Conservation (phyloP, 306 rosid species). For the Sechiopsis laciniata region DNA sequence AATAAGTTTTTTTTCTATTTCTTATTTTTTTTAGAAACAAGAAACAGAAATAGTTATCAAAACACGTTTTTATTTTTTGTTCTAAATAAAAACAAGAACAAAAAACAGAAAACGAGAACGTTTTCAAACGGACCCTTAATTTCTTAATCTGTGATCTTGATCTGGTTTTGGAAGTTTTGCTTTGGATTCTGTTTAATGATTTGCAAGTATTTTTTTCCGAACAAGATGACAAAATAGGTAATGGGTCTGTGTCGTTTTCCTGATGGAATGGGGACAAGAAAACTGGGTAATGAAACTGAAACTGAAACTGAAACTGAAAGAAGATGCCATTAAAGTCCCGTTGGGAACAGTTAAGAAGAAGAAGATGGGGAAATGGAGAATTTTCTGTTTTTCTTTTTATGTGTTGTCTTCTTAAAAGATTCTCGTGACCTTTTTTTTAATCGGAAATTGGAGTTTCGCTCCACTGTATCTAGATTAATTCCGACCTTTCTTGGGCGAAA, state of each 20-base stretch:
- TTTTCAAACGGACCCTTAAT: too few relatives aligned
- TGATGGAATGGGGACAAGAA: not conserved
- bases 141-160: not conserved
- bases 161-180: not conserved
- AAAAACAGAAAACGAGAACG: too few relatives aligned
- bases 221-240: not conserved
- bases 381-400: too few relatives aligned
- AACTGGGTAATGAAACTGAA: not conserved
- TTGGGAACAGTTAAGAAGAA: conserved; percentile 1
- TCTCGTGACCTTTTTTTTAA: not conserved
- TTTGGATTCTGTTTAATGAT: not conserved
- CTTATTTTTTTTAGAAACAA: too few relatives aligned
- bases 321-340: conserved; percentile 12
- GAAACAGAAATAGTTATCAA: too few relatives aligned
- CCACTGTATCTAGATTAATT: too few relatives aligned
- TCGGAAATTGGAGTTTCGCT: too few relatives aligned
- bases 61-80: too few relatives aligned
- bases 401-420: not conserved
- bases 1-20: too few relatives aligned
- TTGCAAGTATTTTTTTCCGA: too few relatives aligned
- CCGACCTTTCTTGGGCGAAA: too few relatives aligned
- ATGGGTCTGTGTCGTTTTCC: not conserved
- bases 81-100: too few relatives aligned
- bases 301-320: not conserved
- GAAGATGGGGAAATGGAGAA: not conserved